Base-by-base conservation (phyloP, 2,329 filamentous ascomycete genomes). In the Byssothecium circinans region DNA sequence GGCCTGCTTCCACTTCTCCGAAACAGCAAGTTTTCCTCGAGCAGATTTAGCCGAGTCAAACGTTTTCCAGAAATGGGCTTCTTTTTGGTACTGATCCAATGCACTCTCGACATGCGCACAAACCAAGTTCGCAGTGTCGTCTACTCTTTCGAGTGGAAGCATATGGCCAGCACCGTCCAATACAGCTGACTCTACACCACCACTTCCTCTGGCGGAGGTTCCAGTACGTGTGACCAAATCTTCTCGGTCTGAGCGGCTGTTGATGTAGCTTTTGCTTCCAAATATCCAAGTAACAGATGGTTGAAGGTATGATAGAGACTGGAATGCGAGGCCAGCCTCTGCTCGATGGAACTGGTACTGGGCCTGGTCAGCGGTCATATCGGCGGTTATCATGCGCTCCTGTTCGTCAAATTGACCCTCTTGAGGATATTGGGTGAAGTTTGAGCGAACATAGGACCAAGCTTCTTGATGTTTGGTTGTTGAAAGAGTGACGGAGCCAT, bases 191-290 rank as follows among this genome's bases (percentile, higher is more conserved):
- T 29, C 4, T 15, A 40, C 37, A 7, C 37, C 37, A 5, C 6
- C 41, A 27, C 32, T 43, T 2, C 41, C 41, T 36, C 41, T 43
- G 10, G 22, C 17, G 14, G 30, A 17, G n/a, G 15, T 27, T 6
- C 32, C 41, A 1, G 41, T 43, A 20, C 32, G 30, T 8, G n/a
- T 8, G 5, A 43, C 18, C 20, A 33, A 20, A n/a, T 18, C 18
- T 29, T 38, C 42, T 22, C 36, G 25, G 14, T 40, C n/a, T 14
- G 15, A 29, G 12, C 33, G 42, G 10, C 12, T 17, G 22, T 49
- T 49, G 36, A 49, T 45, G 25, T 49, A 49, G 36, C 47, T 49
- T 23, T 32, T 8, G 29, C 37, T 25, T 22, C 33, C 47, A 14
- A 49, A 49, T 14, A 49, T 39, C 47, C 47, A 49, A 11, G 32